Percentiles rank a stretch among this genome's conserved stretches.
Conservation (phyloP, 208 protist genomes). For the Crithidia thermophila region DNA sequence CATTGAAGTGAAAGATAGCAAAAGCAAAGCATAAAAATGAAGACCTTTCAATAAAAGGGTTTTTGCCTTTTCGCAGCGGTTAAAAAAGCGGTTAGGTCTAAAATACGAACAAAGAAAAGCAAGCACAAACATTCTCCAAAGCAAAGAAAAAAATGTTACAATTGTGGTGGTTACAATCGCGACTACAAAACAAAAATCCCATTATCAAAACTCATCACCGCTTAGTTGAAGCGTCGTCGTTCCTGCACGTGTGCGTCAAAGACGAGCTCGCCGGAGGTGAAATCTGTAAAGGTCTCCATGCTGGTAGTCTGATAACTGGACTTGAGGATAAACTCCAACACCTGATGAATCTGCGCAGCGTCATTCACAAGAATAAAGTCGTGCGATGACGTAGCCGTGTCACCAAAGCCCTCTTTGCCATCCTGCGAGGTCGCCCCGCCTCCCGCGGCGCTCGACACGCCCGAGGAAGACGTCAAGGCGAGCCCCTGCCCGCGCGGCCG, state of each 20-base stretch:
- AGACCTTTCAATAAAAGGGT: constrained; percentile 8
- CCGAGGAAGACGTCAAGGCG: no score
- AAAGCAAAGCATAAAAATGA: constrained; percentile 6
- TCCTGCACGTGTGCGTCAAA: constrained; percentile 67
- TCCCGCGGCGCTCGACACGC: constrained; percentile 2
- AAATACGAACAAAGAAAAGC: not conserved
- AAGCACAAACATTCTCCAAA: not conserved
- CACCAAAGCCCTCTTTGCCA: not conserved
- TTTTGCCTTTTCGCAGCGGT: no score
- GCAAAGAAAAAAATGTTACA: constrained; percentile 15
- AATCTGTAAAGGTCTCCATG: constrained; percentile 67
- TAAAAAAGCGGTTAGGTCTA: not conserved
- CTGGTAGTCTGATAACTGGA: constrained; percentile 65
- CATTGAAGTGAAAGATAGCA: not conserved
- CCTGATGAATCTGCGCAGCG: constrained; percentile 58
- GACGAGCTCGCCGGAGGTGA: constrained; percentile 61
- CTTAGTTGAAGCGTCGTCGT: constrained; percentile 19
- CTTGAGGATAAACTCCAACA: constrained; percentile 75
- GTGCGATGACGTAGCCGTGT: constrained; percentile 2
- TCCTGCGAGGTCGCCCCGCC: not conserved
- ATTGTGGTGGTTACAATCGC: constrained; percentile 7
- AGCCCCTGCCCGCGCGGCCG: constrained; percentile 1
- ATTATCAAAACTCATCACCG: no score
- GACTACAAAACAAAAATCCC: constrained; percentile 16
- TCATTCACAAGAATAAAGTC: constrained; percentile 59